Evolutionary conservation across 108 stramenopile species (phyloP), one percentile per base, ranked within the genome.

Genomic region (Cyclotella distinguenda): DNA sequence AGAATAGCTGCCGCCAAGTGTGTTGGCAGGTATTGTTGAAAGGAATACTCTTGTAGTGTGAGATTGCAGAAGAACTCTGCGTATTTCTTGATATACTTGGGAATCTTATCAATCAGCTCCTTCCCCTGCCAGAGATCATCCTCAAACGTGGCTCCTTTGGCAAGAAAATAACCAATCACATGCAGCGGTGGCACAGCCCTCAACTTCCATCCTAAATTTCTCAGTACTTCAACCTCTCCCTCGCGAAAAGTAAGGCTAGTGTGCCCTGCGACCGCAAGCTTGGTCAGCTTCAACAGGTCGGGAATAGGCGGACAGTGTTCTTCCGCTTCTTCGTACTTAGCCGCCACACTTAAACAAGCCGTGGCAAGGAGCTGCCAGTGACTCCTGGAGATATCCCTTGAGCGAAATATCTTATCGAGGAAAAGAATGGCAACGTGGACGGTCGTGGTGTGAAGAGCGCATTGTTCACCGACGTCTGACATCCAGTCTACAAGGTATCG

Each of bases 11-110:
- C 91, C 18, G 90, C 93, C 18, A 97, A 72, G 50, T 83, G 82
- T 0, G 86, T 88, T 22, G 96, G 94, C 33, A 84, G 64, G 62
- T 92, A 92, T 50, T 86, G 80, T 60, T 95, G 94, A 64, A 97
- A 97, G 18, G 86, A 65, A 60, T 93, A 93, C 68, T 94, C 91
- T 73, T 97, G 96, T 13, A 94, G 74, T 25, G 91, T 88, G 3
- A 97, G 81, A 77, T 97, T 95, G 76, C 91, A 94, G 66, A 97
- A 97, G 64, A 97, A 97, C 10, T 95, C 93, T 11, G 90, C 87
- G 72, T 95, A 97, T 77, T 93, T 93, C 70, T 89, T 92, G 50
- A 95, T 80, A 69, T 95, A 95, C 62, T 80, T 87, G 28, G 92
- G 91, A 38, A 95, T 95, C 84, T 96, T 93, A 15, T 91, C 86